Conservation (phyloP, 1,284 basidiomycete species). For the Tremellales sp. region DNA sequence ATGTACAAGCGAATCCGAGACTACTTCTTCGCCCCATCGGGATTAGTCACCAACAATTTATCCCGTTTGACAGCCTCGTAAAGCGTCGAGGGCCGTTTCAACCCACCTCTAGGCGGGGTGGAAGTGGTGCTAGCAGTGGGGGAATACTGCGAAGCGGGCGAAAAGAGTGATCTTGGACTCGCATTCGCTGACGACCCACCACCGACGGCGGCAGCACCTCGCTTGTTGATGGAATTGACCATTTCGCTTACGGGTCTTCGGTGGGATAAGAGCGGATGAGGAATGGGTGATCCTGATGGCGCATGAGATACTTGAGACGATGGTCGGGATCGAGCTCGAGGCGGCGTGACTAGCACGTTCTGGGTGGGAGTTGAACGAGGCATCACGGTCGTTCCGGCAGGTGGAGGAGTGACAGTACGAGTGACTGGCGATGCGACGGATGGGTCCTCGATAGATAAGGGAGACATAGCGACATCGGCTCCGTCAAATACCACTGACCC, state of each 20-base stretch:
- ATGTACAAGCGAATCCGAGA: neutral
- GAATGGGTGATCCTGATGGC: slow-evolving; percentile 1
- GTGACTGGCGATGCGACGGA: too few species aligned
- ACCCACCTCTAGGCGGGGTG: neutral
- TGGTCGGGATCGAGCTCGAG: neutral
- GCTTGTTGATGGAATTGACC: slow-evolving; percentile 38
- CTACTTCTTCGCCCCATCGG: slow-evolving; percentile 11
- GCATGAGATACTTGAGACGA: too few species aligned
- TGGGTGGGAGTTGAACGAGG: neutral
- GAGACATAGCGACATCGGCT: slow-evolving; percentile 11
- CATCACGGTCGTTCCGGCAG: neutral
- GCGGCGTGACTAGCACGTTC: neutral
- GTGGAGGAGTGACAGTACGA: neutral
- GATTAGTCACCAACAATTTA: slow-evolving; percentile 22
- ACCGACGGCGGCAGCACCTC: slow-evolving; percentile 13
- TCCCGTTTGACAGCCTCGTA: slow-evolving; percentile 24
- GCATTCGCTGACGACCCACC: too few species aligned
- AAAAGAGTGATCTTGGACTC: slow-evolving; percentile 6
- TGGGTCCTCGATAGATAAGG: neutral
- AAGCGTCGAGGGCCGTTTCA: slow-evolving; percentile 8
- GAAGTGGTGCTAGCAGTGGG: neutral
- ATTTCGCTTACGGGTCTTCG: slow-evolving; percentile 35
- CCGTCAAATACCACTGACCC: slow-evolving; percentile 20
- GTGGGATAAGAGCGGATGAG: slow-evolving; percentile 16
- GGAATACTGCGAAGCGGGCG: slow-evolving; percentile 23